Base-by-base conservation (phyloP, 2,329 filamentous ascomycete species). In the Aspergillus sp. region DNA sequence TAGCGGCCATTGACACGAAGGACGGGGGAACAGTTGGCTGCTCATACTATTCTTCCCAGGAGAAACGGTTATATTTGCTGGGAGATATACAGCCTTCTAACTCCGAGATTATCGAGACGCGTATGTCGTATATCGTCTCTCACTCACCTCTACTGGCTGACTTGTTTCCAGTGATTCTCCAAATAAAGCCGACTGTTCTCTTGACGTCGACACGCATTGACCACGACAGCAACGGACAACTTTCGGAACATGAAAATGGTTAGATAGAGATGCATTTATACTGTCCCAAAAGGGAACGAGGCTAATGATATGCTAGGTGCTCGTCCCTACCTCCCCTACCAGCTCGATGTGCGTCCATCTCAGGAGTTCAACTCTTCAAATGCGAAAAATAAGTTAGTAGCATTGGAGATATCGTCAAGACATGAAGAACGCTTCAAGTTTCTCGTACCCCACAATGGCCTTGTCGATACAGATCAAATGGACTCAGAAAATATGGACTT, bases 1-100 rank as follows among this genome's bases (percentile, higher is more conserved):
- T 96, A 57, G 90, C 96, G 86, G 90, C 91, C 1, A 78, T 96
- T 23, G 87, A 96, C 58, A 81, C 93, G 70, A 86, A 83, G 61
- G 83, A 87, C n/a, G 82, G 84, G 31, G 86, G 84, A 1, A 87
- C 83, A 0, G 81, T 96, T 17, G 93, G 93, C 0, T 97, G 92
- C 71, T 88, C 90, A 46, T 96, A 93, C 69, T 96, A 93, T 69
- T 79, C 88, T 47, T 86, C 87, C 6, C 77, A 82, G 25, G 85
- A 91, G 40, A 87, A 90, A 66, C 85, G 81, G 37, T 74, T 97
- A 3, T 88, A 84, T 58, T 80, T 96, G 44, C 87, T 96, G 69
- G 87, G 93, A 69, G 93, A 97, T 64, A 81, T 90, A 9, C 81
- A 84, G 15, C 80, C 86, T 63, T 88, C 87, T 4, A 87, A 85